phyloP scores from a whole-genome alignment of 345 rosid genomes.

The Gossypium mustelinum region DNA sequence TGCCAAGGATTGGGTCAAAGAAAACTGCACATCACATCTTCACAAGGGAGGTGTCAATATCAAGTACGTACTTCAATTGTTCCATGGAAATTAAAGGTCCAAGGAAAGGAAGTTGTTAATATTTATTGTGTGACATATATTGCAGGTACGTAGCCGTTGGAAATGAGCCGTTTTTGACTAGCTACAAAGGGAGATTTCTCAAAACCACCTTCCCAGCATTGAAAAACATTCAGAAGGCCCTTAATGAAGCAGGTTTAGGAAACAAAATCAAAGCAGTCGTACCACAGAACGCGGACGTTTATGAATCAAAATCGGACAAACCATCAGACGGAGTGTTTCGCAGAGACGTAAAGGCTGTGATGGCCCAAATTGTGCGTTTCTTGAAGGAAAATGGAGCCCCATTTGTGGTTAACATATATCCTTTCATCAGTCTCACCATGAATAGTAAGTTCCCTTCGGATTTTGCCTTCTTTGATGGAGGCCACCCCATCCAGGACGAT shows the following conservation, averaged over 20 bases:
- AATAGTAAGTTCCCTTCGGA: conserved; percentile 54
- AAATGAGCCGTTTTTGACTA: conserved; percentile 71
- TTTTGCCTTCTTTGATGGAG: conserved; percentile 52
- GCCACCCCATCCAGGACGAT: conserved; percentile 31
- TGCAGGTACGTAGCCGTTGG: conserved; percentile 83
- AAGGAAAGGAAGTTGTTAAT: too few relatives aligned
- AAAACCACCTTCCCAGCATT: conserved; percentile 56
- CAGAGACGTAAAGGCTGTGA: conserved; percentile 34
- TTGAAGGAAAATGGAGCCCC: conserved; percentile 46
- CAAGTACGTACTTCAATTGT: conserved; percentile 34
- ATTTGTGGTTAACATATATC: conserved; percentile 83
- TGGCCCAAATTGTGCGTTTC: conserved; percentile 39
- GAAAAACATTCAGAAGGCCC: conserved; percentile 63
- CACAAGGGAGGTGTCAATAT: conserved; percentile 50
- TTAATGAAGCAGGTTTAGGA: conserved; percentile 49
- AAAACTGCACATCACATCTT: conserved; percentile 52
- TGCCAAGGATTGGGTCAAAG: conserved; percentile 73
- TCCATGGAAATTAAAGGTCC: too few relatives aligned
- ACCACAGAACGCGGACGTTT: conserved; percentile 81
- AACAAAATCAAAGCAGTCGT: conserved; percentile 55
- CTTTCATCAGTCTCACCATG: conserved; percentile 68
- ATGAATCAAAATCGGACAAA: conserved; percentile 41
- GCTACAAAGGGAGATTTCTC: conserved; percentile 53
- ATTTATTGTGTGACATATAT: not conserved
- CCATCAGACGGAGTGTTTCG: conserved; percentile 75